Percentiles rank a stretch among this genome's conserved stretches.
These are phyloP conservation scores for Zelonia costaricensis DNA, from an alignment of 208 protist genomes.

Conservation along the genomic window DNA sequence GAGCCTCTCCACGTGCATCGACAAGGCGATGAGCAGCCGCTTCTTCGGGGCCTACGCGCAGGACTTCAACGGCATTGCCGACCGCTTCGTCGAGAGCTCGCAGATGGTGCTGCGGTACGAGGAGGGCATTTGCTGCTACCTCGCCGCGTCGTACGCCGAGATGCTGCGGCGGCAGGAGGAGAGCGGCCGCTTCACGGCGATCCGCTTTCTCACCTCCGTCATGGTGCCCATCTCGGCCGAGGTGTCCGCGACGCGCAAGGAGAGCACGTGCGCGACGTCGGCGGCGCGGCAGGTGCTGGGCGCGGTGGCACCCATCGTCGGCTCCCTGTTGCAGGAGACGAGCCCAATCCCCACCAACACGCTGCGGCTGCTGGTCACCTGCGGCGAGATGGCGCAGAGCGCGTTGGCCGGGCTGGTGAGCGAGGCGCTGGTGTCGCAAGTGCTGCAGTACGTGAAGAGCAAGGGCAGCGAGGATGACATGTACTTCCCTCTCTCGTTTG, in stretches of 20 bases:
- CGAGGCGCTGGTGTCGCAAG: conserved; percentile 24
- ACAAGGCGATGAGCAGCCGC: conserved; percentile 62
- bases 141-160: conserved; percentile 60
- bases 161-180: conserved; percentile 57
- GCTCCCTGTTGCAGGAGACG: conserved; percentile 63
- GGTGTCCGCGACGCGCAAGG: conserved; percentile 22
- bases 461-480: conserved; percentile 42
- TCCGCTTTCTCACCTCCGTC: conserved; percentile 76
- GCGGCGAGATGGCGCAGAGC: conserved; percentile 53
- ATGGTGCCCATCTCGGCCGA: conserved; percentile 50
- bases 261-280: conserved; percentile 19
- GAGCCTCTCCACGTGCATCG: conserved; percentile 64
- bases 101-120: conserved; percentile 52
- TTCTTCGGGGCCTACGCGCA: conserved; percentile 64
- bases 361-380: conserved; percentile 78
- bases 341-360: conserved; percentile 85
- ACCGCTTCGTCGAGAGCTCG: conserved; percentile 55
- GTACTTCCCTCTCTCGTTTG: conserved; percentile 43
- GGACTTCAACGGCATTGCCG: conserved; percentile 64
- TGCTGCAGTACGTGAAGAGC: conserved; percentile 40
- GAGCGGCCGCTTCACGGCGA: conserved; percentile 60
- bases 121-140: conserved; percentile 43
- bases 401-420: conserved; percentile 38
- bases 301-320: conserved; percentile 40
- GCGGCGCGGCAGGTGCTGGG: conserved; percentile 33